Percentiles rank a stretch among this genome's conserved stretches.
phyloP scores from a whole-genome alignment of 306 rosid species.

The Luffa aegyptiaca region DNA sequence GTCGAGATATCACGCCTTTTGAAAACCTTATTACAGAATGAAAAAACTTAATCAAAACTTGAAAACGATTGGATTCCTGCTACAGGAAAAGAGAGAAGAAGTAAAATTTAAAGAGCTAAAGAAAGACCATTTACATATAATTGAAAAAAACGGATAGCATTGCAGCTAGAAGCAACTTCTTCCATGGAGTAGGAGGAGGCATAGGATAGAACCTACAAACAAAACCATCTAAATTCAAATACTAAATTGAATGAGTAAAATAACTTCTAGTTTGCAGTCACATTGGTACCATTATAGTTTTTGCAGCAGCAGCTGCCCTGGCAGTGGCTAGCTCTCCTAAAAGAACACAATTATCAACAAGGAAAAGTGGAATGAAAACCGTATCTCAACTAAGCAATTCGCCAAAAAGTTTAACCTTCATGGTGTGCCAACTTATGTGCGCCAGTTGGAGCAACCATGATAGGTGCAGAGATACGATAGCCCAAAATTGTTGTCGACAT shows the following conservation, averaged over 20 bases:
- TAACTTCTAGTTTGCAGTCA: not conserved
- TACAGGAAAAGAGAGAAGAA: not conserved
- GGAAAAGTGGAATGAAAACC: not conserved
- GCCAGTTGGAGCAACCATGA: slow-evolving; percentile 48
- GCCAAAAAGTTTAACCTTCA: slow-evolving; percentile 26
- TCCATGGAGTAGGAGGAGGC: slow-evolving; percentile 39
- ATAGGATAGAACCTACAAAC: slow-evolving; percentile 34
- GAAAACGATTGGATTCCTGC: not conserved
- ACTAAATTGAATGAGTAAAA: not conserved
- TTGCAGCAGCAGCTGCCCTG: slow-evolving; percentile 55
- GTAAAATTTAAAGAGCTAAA: not conserved
- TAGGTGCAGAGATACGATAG: slow-evolving; percentile 37
- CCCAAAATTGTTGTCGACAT: slow-evolving; percentile 47
- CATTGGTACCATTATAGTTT: slow-evolving; percentile 54
- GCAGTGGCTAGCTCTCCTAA: slow-evolving; percentile 70
- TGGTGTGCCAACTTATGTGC: slow-evolving; percentile 48
- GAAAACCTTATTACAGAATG: slow-evolving; percentile 26
- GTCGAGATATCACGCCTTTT: slow-evolving; percentile 44
- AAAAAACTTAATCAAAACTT: not conserved
- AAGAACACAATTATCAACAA: not conserved
- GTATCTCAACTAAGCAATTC: not conserved
- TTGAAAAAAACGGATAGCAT: slow-evolving; percentile 61
- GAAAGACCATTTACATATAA: slow-evolving; percentile 34
- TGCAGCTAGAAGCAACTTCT: slow-evolving; percentile 67
- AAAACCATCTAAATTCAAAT: not conserved